Percentiles rank a stretch among this genome's conserved stretches.
Conservation (phyloP, 768 basidiomycete species). For the Sarcomyxa edulis region DNA sequence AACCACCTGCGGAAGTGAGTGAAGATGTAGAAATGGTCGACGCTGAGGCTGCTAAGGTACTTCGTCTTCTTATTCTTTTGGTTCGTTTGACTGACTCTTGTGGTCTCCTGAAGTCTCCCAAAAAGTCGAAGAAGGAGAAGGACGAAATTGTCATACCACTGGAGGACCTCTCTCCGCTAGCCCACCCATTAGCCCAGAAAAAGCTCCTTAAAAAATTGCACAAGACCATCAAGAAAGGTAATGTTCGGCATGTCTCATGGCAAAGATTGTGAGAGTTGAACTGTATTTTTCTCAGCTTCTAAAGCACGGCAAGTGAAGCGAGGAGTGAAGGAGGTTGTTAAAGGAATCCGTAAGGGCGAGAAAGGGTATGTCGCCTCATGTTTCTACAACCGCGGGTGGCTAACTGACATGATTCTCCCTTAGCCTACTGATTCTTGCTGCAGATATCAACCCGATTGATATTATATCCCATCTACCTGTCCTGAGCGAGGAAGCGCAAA, state of each 20-base stretch:
- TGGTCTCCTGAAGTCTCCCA: conserved; percentile 30
- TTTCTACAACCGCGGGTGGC: conserved; percentile 2
- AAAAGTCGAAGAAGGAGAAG: conserved; percentile 63
- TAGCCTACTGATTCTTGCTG: conserved; percentile 88
- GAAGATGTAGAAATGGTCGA: conserved; percentile 51
- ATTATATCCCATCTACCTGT: conserved; percentile 97
- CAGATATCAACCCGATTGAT: conserved; percentile 97
- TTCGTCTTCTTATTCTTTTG: too few relatives aligned
- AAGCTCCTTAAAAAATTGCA: conserved; percentile 93
- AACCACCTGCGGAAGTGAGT: conserved; percentile 14
- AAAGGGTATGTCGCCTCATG: conserved; percentile 63
- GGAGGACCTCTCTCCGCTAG: conserved; percentile 90
- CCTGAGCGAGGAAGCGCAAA: conserved; percentile 87
- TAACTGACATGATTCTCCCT: conserved; percentile 1
- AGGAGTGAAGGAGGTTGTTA: conserved; percentile 98
- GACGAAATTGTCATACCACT: conserved; percentile 62
- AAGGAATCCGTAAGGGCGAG: conserved; percentile 95
- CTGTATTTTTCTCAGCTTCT: conserved; percentile 52
- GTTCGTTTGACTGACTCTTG: too few relatives aligned
- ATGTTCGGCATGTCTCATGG: too few relatives aligned
- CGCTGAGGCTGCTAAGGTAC: conserved; percentile 25
- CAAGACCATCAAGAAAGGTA: conserved; percentile 91
- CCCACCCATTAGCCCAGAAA: conserved; percentile 87
- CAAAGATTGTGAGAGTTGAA: too few relatives aligned
- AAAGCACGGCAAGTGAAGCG: conserved; percentile 94